Conservation (phyloP, 768 basidiomycete species). For the Multifurca ochricompacta region DNA sequence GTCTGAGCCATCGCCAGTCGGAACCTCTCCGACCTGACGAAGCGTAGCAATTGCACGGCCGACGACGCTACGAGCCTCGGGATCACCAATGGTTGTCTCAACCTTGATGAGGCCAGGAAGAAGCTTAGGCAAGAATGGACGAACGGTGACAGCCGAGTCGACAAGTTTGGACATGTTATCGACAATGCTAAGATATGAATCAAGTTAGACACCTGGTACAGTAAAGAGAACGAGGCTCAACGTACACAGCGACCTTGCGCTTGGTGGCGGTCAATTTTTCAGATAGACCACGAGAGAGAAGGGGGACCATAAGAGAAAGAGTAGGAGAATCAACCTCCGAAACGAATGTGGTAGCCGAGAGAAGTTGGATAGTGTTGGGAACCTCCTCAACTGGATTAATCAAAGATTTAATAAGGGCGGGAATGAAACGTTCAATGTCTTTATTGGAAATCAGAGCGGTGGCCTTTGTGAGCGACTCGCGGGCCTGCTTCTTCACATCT, state of each 20-base stretch:
- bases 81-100: conserved; percentile 90
- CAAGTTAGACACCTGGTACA: conserved; percentile 16
- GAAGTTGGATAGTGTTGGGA: conserved; percentile 86
- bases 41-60: conserved; percentile 91
- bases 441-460: conserved; percentile 96
- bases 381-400: conserved; percentile 99
- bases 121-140: conserved; percentile 93
- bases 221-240: conserved; percentile 18
- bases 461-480: conserved; percentile 88
- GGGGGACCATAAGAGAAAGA: conserved; percentile 95
- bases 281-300: conserved; percentile 84
- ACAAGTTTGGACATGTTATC: conserved; percentile 99
- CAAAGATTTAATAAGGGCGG: conserved; percentile 93
- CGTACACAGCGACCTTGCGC: conserved; percentile 95
- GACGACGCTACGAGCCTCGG: conserved; percentile 92
- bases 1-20: conserved; percentile 83
- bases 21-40: conserved; percentile 90
- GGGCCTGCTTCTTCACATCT: conserved; percentile 97
- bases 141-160: conserved; percentile 89
- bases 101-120: conserved; percentile 95
- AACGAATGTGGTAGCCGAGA: conserved; percentile 99
- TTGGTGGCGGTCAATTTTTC: conserved; percentile 96
- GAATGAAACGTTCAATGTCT: conserved; percentile 96
- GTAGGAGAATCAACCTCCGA: conserved; percentile 97
- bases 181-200: conserved; percentile 55